These are phyloP conservation scores for Tilletia setariae DNA, from an alignment of 1,284 basidiomycete genomes.

Conservation along the genomic window DNA sequence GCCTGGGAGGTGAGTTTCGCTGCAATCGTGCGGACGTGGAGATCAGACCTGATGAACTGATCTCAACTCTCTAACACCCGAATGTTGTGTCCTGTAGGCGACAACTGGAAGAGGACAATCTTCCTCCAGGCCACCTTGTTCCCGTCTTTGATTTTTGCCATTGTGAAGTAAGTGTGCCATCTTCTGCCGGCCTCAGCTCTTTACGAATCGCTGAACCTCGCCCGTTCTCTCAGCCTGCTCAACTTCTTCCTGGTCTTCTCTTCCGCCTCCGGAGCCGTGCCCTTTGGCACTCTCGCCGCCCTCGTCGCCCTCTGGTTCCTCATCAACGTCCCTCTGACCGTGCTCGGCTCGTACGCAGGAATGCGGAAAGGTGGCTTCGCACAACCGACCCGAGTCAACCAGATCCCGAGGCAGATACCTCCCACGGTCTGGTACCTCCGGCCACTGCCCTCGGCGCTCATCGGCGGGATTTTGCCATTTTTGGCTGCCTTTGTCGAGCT, in stretches of 20 bases:
- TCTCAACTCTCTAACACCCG: no score
- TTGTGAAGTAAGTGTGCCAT: conserved; percentile 25
- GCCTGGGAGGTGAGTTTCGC: conserved; percentile 71
- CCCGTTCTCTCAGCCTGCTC: conserved; percentile 34
- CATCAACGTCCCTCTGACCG: conserved; percentile 75
- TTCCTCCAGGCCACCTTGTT: conserved; percentile 83
- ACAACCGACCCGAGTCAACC: conserved; percentile 85
- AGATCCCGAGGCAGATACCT: conserved; percentile 68
- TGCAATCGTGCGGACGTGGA: neutral
- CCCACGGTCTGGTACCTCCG: conserved; percentile 54
- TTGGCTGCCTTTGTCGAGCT: conserved; percentile 95
- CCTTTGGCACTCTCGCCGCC: conserved; percentile 84
- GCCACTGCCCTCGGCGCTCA: conserved; percentile 67
- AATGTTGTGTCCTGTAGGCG: no score
- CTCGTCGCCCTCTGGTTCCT: conserved; percentile 93
- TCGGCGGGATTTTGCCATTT: conserved; percentile 89
- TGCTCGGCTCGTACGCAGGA: conserved; percentile 67
- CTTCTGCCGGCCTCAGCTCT: no score
- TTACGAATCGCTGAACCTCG: no score
- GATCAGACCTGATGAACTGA: no score
- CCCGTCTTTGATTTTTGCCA: conserved; percentile 66
- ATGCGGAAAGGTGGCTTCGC: conserved; percentile 77
- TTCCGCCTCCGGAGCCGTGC: conserved; percentile 88
- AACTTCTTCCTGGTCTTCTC: conserved; percentile 65
- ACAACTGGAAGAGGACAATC: conserved; percentile 70